Evolutionary conservation across 192 early-diverging fungal species (phyloP), one percentile per base, ranked within the genome.

Genomic region (Gaertneriomyces semiglobifer): DNA sequence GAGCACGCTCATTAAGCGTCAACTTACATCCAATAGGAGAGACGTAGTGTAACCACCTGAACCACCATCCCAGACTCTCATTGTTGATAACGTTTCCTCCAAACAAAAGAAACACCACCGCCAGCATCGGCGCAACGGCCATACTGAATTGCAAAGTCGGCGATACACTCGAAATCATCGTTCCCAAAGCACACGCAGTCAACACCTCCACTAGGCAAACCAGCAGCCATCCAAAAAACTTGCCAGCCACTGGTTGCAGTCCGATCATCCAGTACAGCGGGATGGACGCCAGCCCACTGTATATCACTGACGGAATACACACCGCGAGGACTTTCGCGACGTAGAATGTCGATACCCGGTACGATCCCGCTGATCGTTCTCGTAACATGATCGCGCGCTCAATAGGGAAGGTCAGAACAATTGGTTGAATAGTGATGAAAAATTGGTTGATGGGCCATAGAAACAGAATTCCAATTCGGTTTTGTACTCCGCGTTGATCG

Each of bases 341-440:
- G 63, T 77, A 89, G 66, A 81, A 87, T 11, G 86, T 75, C 1
- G 82, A 80, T 43, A 84, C 74, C 14, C 87, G 77, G 83, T 86
- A 91, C 42, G 84, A 80, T 1, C 87, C 85, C 25, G 82, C 75
- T 9, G 84, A 79, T 5, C 89, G 79, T 77, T 91, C 89, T 2
- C 87, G 81, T 11, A 77, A 51, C 74, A 88, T 77, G 54, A 85
- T 84, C 55, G 69, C 68, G 14, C 75, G 70, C 58, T 86, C 75
- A 60, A 71, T 51, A 44, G 73, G 74, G 55, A 83, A 74, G 25
- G 66, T 66, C 43, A 67, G 67, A 56, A 75, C 51, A 4, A 64
- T 64, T 6, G 86, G 86, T 77, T 84, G 79, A 56, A 88, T 71
- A 50, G 42, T 63, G 1, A 56, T 52, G 43, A 70, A 70, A 33